Conservation (phyloP, 306 rosid genomes). For the Vigna nakashimae region DNA sequence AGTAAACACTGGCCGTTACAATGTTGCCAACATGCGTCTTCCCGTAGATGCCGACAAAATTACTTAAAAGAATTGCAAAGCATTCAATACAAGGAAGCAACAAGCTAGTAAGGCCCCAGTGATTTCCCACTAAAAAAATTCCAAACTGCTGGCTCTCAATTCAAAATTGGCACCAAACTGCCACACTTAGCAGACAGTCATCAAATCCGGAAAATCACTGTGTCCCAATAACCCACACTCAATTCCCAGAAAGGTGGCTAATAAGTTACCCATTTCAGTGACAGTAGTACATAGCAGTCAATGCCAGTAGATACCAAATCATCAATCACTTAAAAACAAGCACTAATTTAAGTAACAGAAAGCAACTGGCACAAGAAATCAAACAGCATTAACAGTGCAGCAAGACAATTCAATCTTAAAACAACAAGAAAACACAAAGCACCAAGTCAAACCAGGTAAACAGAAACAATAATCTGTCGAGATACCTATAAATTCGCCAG, state of each 20-base stretch:
- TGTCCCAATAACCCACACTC: neutral
- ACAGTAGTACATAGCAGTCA: constrained; percentile 21
- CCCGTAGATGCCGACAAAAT: constrained; percentile 11
- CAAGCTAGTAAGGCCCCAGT: neutral
- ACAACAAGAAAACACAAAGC: neutral
- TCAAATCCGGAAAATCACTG: neutral
- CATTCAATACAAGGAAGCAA: neutral
- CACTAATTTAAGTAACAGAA: constrained; percentile 28
- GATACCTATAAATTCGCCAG: constrained; percentile 97
- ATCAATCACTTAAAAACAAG: neutral
- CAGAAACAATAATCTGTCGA: neutral
- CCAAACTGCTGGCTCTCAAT: neutral
- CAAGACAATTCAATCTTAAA: constrained; percentile 19
- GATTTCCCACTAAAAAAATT: constrained; percentile 10
- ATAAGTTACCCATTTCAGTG: neutral
- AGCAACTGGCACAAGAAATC: neutral
- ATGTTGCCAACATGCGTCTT: neutral
- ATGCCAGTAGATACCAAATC: constrained; percentile 37
- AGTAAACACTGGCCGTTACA: neutral
- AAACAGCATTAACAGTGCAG: constrained; percentile 29
- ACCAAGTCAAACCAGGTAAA: neutral
- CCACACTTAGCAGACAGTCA: neutral
- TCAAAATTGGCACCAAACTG: neutral
- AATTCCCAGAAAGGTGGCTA: constrained; percentile 24
- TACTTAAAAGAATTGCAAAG: neutral